These are phyloP conservation scores for Penicillium sp. DNA, from an alignment of 2,329 filamentous ascomycete genomes.

Conservation along the genomic window DNA sequence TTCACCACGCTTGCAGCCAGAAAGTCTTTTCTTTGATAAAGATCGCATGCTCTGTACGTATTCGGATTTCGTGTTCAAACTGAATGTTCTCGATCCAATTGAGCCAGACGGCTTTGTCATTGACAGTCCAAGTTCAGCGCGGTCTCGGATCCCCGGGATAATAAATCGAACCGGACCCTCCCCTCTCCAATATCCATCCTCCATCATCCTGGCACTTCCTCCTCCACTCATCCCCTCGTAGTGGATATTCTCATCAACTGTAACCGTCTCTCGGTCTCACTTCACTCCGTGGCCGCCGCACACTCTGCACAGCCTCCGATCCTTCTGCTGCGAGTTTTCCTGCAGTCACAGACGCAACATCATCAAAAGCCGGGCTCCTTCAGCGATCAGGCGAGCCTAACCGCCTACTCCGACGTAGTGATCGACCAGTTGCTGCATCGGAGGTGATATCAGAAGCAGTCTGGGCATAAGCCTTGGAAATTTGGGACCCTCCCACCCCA, in stretches of 20 bases:
- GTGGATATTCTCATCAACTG: conserved; percentile 1
- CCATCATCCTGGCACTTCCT: conserved; percentile 5
- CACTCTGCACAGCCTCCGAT: conserved; percentile 1
- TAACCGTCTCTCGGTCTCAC: conserved; percentile 8
- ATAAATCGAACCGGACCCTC: not conserved
- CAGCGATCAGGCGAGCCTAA: conserved; percentile 7
- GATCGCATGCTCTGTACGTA: not conserved
- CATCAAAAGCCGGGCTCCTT: not conserved
- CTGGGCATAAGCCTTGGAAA: conserved; percentile 14
- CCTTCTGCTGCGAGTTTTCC: not conserved
- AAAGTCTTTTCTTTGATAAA: not conserved
- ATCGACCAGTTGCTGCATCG: conserved; percentile 7
- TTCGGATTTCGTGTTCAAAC: not conserved
- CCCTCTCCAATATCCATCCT: conserved; percentile 4
- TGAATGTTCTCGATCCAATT: not conserved
- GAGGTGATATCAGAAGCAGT: conserved; percentile 8
- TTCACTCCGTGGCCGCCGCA: conserved; percentile 4
- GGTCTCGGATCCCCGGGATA: conserved; percentile 6
- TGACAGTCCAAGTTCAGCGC: not conserved
- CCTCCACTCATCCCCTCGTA: conserved; percentile 7
- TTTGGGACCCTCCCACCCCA: not conserved
- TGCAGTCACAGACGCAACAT: not conserved
- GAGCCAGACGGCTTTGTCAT: not conserved
- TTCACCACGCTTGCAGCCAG: not conserved
- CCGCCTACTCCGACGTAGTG: not conserved